Percentiles rank a stretch among this genome's conserved stretches.
Conservation (phyloP, 495 filamentous ascomycete species). For the Penicillium salamii region DNA sequence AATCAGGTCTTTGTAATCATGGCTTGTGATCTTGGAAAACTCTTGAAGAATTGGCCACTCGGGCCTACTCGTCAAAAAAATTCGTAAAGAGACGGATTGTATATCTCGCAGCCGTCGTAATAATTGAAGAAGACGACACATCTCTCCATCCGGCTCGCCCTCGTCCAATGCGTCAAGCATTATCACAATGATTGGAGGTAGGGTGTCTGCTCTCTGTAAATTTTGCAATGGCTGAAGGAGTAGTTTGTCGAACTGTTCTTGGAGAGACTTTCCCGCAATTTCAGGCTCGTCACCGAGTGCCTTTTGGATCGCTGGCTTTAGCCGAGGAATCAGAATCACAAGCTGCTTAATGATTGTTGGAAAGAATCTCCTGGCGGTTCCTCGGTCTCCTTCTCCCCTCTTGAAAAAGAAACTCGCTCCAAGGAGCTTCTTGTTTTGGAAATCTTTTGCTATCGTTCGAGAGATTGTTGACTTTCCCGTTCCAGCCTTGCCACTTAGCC, state of each 20-base stretch:
- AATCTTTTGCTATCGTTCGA: too few relatives aligned
- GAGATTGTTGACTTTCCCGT: too few relatives aligned
- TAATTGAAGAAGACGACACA: slow-evolving; percentile 35
- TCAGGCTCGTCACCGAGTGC: slow-evolving; percentile 37
- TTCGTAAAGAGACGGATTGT: slow-evolving; percentile 11
- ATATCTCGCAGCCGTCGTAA: slow-evolving; percentile 19
- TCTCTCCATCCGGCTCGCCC: slow-evolving; percentile 41
- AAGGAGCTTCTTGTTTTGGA: too few relatives aligned
- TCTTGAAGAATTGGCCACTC: slow-evolving; percentile 40
- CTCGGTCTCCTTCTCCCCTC: too few relatives aligned
- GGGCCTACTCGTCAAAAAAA: slow-evolving; percentile 47
- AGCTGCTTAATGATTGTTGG: slow-evolving; percentile 46
- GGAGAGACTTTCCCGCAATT: slow-evolving; percentile 34
- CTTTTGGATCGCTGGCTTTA: slow-evolving; percentile 28
- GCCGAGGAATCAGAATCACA: slow-evolving; percentile 17
- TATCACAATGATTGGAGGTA: slow-evolving; percentile 25
- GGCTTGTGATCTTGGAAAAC: slow-evolving; percentile 18
- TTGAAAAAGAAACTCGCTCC: too few relatives aligned
- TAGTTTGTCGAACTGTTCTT: slow-evolving; percentile 49
- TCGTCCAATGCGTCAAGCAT: slow-evolving; percentile 56
- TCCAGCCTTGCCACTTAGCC: too few relatives aligned
- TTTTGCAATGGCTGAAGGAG: slow-evolving; percentile 37
- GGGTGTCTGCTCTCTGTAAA: not conserved
- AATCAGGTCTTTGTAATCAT: slow-evolving; percentile 20
- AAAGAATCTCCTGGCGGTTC: slow-evolving; percentile 38